Base-by-base conservation (phyloP, 495 filamentous ascomycete species). In the Lineolata rhizophorae region DNA sequence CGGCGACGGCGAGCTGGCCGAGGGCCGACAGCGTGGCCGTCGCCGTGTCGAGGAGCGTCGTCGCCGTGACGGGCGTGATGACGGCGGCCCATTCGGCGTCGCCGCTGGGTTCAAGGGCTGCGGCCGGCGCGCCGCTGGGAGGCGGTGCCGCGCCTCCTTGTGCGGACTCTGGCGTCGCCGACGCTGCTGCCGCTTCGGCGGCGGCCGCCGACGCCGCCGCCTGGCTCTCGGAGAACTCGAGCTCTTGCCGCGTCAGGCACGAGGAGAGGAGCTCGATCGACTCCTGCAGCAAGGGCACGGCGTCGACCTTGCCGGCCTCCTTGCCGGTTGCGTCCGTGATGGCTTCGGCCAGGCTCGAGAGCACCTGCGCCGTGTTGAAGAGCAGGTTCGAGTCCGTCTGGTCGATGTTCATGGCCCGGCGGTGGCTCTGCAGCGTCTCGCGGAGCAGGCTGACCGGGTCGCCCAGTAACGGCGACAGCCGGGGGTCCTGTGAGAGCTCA, bases 361-460 rank as follows among this genome's bases (percentile, higher is more conserved):
- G 54, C 6, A 76, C 67, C 51, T 77, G 73, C 6, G 57, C 67
- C 6, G 63, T 72, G 43, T 80, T 80, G 56, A 76, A 79, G 6
- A 75, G 50, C 6, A 59, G 56, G 50, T 79, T 69, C 2, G 69
- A 52, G 51, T 72, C 74, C 16, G 70, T 57, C 38, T 65, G 57
- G 18, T 70, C 55, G 30, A 79, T 47, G 3, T 37, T 42, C 9
- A 76, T 47, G 2, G 72, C 73, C 34, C 57, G 56, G 31, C 62
- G 56, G 47, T 75, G 69, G 0, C 71, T 73, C 20, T 64, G 55
- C 24, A 77, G 42, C 3, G 73, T 62, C 29, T 58, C 53, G 13
- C 57, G 48, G 22, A 79, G 48, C 14, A 72, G 51, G 14, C 67
- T 59, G 0, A 55, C 37, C 16, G 58, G 50, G 5, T 54, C 50